These are phyloP conservation scores for Acarospora socialis DNA, from an alignment of 2,329 filamentous ascomycete genomes.

Conservation along the genomic window DNA sequence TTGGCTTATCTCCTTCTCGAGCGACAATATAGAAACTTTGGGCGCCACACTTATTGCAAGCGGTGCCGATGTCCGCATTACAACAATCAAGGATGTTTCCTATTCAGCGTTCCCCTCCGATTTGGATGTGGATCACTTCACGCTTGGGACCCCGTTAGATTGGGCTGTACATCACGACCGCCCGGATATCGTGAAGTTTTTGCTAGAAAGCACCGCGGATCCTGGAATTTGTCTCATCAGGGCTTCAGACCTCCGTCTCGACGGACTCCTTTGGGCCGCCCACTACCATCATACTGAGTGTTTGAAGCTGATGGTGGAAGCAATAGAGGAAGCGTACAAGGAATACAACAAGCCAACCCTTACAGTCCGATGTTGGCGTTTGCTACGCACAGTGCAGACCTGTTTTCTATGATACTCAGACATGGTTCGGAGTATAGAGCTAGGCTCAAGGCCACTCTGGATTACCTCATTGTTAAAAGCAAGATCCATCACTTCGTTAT, in stretches of 20 bases:
- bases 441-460: conserved; percentile 3
- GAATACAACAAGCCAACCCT: too few relatives aligned
- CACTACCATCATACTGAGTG: conserved; percentile 7
- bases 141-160: conserved; percentile 5
- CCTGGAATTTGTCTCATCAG: too few relatives aligned
- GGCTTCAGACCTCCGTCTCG: too few relatives aligned
- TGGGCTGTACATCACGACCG: conserved; percentile 10
- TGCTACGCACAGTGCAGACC: conserved; percentile 5
- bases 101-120: conserved; percentile 3
- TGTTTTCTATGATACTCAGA: conserved; percentile 8
- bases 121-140: conserved; percentile 5
- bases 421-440: conserved; percentile 2
- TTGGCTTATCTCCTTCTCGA: conserved; percentile 4
- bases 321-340: too few relatives aligned
- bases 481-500: too few relatives aligned
- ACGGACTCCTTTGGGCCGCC: conserved; percentile 2
- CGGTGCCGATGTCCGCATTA: conserved; percentile 4
- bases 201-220: conserved; percentile 4
- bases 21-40: conserved; percentile 2
- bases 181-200: conserved; percentile 3
- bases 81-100: conserved; percentile 2
- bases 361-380: too few relatives aligned
- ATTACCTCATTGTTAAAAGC: too few relatives aligned
- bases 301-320: conserved; percentile 5
- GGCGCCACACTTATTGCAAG: conserved; percentile 2